Base-by-base conservation (phyloP, 805 yeast species). In the Priceomyces melissophilus region DNA sequence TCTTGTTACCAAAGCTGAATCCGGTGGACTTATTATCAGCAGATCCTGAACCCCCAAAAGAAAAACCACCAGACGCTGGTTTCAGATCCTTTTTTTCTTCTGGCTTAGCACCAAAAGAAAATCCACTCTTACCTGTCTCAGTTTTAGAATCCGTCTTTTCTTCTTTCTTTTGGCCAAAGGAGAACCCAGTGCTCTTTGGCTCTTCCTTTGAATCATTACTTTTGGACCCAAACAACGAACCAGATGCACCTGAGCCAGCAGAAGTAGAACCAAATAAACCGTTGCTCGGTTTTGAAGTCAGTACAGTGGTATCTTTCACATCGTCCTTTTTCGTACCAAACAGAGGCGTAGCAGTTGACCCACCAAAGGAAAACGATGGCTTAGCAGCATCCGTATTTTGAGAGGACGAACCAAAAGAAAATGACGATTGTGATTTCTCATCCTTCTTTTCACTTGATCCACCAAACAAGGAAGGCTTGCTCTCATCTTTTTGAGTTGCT, bases 71-170 rank as follows among this genome's bases (percentile, higher is more conserved):
- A 32, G 27, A 17, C n/a, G 35, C n/a, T 31, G 33, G 33, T 14
- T 32, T 32, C 11, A 17, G 11, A 12, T 53, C 25, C 48, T 58
- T 17, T 46, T 23, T 60, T 27, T 48, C 60, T n/a, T 49, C 63
- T 15, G 55, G 44, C 32, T 55, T 55, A 2, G 55, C 53, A n/a
- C 65, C 65, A 34, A 60, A 58, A 3, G 53, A 45, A 25, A 49
- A 48, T 2, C 51, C 56, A 31, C 35, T 30, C 7, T 47, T 39
- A n/a, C 56, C 49, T 34, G 50, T 54, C n/a, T 44, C 52, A 20
- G 41, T 53, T 26, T 50, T 53, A 35, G 46, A 49, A 3, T 41
- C 54, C 17, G 23, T n/a, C 3, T 6, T 32, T 12, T 50, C 56
- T 25, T 46, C 50, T 17, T 45, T 42, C 40, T 56, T 58, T 12